Evolutionary conservation across 106 monocot species (phyloP).

Genomic region (Ottelia alismoides): DNA sequence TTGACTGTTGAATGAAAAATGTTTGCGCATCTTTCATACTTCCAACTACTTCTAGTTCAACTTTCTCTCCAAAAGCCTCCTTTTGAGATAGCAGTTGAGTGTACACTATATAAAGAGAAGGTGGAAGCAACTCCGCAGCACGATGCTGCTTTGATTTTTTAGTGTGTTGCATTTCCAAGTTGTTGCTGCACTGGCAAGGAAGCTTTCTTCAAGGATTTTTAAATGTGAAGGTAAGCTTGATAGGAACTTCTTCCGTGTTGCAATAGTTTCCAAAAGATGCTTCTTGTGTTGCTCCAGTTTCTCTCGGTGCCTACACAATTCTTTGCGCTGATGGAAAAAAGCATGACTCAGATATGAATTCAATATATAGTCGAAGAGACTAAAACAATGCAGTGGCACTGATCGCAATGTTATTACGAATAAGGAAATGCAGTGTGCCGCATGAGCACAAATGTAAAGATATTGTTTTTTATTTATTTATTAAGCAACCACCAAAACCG

Average conservation of each 20-base stretch:
- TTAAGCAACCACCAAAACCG: too few species aligned
- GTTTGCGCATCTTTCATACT: constrained; percentile 86
- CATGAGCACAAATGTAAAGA: too few species aligned
- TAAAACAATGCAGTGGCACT: too few species aligned
- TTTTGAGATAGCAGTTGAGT: constrained; percentile 82
- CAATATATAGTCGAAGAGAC: background rate
- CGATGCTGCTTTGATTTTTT: constrained; percentile 87
- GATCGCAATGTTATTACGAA: too few species aligned
- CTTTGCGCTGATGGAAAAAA: constrained; percentile 49
- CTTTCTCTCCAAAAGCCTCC: constrained; percentile 92
- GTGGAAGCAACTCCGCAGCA: constrained; percentile 78
- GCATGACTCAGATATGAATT: background rate
- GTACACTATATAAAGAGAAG: constrained; percentile 83
- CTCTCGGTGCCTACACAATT: constrained; percentile 75
- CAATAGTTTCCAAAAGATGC: constrained; percentile 53
- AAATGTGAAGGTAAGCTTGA: constrained; percentile 89
- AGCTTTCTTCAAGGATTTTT: constrained; percentile 93
- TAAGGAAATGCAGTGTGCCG: too few species aligned
- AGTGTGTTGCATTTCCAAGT: constrained; percentile 72
- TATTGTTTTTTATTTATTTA: too few species aligned
- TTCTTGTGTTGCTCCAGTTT: constrained; percentile 66
- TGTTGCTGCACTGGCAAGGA: constrained; percentile 92
- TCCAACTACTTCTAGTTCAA: constrained; percentile 89
- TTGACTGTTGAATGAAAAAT: constrained; percentile 63
- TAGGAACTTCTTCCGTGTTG: constrained; percentile 72